Evolutionary conservation across 2,329 filamentous ascomycete species (phyloP).

Genomic region (Blastomyces gilchristii): DNA sequence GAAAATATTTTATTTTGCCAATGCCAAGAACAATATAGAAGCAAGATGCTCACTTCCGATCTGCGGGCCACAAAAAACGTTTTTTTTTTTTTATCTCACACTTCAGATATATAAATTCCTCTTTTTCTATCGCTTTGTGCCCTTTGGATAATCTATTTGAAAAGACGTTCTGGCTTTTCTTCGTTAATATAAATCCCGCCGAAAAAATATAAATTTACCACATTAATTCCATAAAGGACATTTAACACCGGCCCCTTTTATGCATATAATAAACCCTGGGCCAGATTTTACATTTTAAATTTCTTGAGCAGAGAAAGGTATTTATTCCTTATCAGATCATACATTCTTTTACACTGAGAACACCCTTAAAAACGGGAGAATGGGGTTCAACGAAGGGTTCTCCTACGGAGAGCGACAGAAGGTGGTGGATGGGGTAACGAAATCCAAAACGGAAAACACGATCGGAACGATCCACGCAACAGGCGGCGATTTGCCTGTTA

Average conservation of each 20-base stretch:
- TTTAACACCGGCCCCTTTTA: no score
- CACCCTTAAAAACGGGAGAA: not conserved
- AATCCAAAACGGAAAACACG: not conserved
- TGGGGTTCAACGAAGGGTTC: constrained; percentile 5
- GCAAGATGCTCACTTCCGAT: constrained; percentile 1
- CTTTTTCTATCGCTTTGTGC: not conserved
- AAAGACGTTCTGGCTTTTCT: not conserved
- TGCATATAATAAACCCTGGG: not conserved
- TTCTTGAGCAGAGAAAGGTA: not conserved
- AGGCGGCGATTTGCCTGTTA: not conserved
- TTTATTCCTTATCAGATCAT: not conserved
- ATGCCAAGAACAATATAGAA: constrained; percentile 5
- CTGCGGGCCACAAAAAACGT: not conserved
- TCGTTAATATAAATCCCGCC: not conserved
- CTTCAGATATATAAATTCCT: not conserved
- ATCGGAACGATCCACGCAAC: not conserved
- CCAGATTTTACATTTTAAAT: not conserved
- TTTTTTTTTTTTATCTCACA: not conserved
- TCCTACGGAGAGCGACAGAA: constrained; percentile 2
- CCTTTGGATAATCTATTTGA: not conserved
- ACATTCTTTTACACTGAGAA: not conserved
- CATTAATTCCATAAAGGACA: no score
- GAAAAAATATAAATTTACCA: not conserved
- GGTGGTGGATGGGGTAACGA: not conserved
- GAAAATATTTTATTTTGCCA: not conserved